These are phyloP conservation scores for Annulohypoxylon moriforme DNA, from an alignment of 495 filamentous ascomycete species.

Conservation along the genomic window DNA sequence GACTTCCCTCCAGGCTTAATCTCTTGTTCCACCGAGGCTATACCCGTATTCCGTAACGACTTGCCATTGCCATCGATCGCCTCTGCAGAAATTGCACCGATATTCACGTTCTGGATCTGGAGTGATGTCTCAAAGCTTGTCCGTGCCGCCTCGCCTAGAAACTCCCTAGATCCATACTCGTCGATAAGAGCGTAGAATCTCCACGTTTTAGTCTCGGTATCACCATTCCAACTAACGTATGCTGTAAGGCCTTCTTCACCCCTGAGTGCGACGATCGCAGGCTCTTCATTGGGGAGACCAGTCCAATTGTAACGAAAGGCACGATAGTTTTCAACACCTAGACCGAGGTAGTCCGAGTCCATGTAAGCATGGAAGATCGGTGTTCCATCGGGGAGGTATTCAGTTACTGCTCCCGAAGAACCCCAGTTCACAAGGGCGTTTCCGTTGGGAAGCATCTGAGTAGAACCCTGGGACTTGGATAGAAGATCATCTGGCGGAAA, in stretches of 20 bases:
- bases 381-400: conserved; percentile 67
- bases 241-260: conserved; percentile 41
- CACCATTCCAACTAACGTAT: conserved; percentile 57
- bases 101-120: conserved; percentile 22
- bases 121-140: conserved; percentile 52
- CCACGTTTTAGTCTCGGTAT: conserved; percentile 52
- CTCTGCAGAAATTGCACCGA: conserved; percentile 43
- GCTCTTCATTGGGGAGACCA: conserved; percentile 50
- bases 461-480: conserved; percentile 70
- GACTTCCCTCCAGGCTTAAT: conserved; percentile 21
- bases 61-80: conserved; percentile 45
- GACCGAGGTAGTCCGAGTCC: conserved; percentile 47
- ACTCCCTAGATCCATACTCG: conserved; percentile 39
- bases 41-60: conserved; percentile 40
- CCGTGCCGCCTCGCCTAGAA: conserved; percentile 45
- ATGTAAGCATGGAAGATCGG: conserved; percentile 58
- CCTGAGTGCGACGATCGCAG: conserved; percentile 48
- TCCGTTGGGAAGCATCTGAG: conserved; percentile 66
- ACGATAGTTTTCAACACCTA: conserved; percentile 52
- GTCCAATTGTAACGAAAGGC: conserved; percentile 55
- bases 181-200: conserved; percentile 46
- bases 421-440: conserved; percentile 72
- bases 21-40: conserved; percentile 43
- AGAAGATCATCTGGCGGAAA: conserved; percentile 57
- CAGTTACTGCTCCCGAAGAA: conserved; percentile 66